Base-by-base conservation (phyloP, 768 basidiomycete species). In the Boletus subcaerulescens region DNA sequence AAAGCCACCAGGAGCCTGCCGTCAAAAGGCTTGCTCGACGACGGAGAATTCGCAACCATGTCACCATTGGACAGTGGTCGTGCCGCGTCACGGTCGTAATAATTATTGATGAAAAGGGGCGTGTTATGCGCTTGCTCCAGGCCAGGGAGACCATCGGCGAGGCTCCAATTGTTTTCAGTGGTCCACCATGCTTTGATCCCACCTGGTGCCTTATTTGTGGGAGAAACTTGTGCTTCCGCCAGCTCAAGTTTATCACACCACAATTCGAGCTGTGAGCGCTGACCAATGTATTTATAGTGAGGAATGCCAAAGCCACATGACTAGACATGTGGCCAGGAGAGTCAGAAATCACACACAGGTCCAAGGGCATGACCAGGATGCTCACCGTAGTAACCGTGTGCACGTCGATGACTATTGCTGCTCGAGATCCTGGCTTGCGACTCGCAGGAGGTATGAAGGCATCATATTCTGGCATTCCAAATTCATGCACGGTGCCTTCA, bases 301-400 rank as follows among this genome's bases (percentile, higher is more conserved):
- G 87, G 86, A 24, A 87, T 78, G 0, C 78, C 78, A 59, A 77
- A 87, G 20, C 87, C 85, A 59, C 85, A 89, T 2, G 85, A 85
- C 87, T 87, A 57, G 24, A 18, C n/a, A 17, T 24, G 20, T 20
- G 50, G 5, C 11, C 36, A 36, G 10, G 17, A 35, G 13, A 4
- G 12, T 62, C 8, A 53, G 24, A 32, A 10, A 39, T 14, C 35
- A 45, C 3, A 35, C 33, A 35, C 17, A 9, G 38, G n/a, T 18
- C 14, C 7, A 17, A 39, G 38, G 8, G 14, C n/a, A 10, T 3
- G 38, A 17, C 8, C 38, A 39, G 12, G 24, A 10, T 39, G 64
- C 76, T 53, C 50, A 79, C 79, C 0, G 75, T 73, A 35, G 72
- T 74, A n/a, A 86, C 83, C 71, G 81, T 82, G 65, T 80, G 73